phyloP scores from a whole-genome alignment of 2,329 filamentous ascomycete species.

The Gaeumannomyces tritici region DNA sequence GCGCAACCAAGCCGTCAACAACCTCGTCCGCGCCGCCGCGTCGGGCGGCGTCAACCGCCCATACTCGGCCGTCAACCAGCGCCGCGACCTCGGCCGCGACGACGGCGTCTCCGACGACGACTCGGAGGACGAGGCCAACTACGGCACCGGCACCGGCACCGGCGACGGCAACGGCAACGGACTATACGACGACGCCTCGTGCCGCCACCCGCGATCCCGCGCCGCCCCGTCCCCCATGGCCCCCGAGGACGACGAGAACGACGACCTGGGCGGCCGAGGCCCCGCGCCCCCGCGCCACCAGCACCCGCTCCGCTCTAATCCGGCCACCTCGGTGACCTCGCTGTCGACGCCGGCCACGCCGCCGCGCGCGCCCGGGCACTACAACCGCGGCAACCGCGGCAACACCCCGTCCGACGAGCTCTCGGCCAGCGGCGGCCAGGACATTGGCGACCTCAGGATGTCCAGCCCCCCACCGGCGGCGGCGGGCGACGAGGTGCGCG shows the following conservation, averaged over 20 bases:
- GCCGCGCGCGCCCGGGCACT: constrained; percentile 18
- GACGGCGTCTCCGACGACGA: constrained; percentile 28
- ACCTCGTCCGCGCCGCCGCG: constrained; percentile 18
- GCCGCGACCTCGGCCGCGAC: constrained; percentile 25
- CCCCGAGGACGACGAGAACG: constrained; percentile 15
- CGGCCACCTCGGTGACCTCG: constrained; percentile 16
- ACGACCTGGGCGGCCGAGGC: constrained; percentile 10
- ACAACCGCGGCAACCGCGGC: constrained; percentile 15
- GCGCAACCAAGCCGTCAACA: constrained; percentile 34
- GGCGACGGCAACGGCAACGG: too few species aligned
- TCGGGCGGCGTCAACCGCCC: constrained; percentile 21
- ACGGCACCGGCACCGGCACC: neutral
- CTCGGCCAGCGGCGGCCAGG: constrained; percentile 30
- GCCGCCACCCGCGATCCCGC: constrained; percentile 9
- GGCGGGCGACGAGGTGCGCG: neutral
- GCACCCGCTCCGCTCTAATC: constrained; percentile 45
- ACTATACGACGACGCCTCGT: constrained; percentile 10
- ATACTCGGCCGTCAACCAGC: constrained; percentile 38
- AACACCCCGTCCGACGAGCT: constrained; percentile 33
- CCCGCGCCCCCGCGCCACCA: constrained; percentile 1
- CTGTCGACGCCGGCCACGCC: too few species aligned
- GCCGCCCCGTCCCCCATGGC: constrained; percentile 9
- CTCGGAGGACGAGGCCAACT: constrained; percentile 20
- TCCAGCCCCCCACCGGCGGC: neutral
- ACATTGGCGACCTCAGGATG: constrained; percentile 31